These are phyloP conservation scores for Xylaria digitata DNA, from an alignment of 2,329 filamentous ascomycete species.

Conservation along the genomic window DNA sequence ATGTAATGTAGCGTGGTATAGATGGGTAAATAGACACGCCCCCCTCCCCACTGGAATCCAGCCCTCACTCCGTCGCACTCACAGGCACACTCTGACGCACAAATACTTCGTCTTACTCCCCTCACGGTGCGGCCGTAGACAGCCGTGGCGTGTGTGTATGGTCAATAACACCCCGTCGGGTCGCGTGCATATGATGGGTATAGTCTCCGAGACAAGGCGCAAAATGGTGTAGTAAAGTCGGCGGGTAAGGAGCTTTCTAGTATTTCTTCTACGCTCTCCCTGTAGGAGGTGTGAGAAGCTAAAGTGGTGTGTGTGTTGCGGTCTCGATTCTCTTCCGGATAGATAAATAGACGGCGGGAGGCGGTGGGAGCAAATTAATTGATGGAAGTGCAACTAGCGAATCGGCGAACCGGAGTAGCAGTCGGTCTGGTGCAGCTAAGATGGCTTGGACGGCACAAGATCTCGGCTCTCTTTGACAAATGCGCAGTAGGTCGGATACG, in stretches of 20 bases:
- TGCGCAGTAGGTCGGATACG: constrained; percentile 5
- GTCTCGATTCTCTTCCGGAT: constrained; percentile 1
- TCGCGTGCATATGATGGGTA: constrained; percentile 6
- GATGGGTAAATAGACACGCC: constrained; percentile 4
- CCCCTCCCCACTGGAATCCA: constrained; percentile 18
- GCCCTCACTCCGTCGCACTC: constrained; percentile 23
- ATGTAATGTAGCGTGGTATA: no score
- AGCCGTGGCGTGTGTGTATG: constrained; percentile 26
- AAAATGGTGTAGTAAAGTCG: constrained; percentile 19
- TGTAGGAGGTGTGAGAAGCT: background rate
- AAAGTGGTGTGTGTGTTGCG: background rate
- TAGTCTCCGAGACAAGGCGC: constrained; percentile 14
- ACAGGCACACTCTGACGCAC: background rate
- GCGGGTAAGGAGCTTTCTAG: constrained; percentile 8
- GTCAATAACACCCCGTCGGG: constrained; percentile 12
- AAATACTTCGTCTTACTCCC: no score
- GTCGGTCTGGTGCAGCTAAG: constrained; percentile 15
- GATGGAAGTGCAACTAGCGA: constrained; percentile 12
- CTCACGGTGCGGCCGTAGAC: constrained; percentile 2
- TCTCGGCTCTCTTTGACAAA: constrained; percentile 7
- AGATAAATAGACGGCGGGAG: constrained; percentile 8
- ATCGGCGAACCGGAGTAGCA: constrained; percentile 18
- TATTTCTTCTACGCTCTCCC: constrained; percentile 2
- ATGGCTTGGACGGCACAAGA: constrained; percentile 11
- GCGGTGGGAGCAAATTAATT: constrained; percentile 7